A percentile compares a stretch with the other conserved stretches of the same genome.
phyloP scores from a whole-genome alignment of 2,329 filamentous ascomycete species.

The Huntiella omanensis region DNA sequence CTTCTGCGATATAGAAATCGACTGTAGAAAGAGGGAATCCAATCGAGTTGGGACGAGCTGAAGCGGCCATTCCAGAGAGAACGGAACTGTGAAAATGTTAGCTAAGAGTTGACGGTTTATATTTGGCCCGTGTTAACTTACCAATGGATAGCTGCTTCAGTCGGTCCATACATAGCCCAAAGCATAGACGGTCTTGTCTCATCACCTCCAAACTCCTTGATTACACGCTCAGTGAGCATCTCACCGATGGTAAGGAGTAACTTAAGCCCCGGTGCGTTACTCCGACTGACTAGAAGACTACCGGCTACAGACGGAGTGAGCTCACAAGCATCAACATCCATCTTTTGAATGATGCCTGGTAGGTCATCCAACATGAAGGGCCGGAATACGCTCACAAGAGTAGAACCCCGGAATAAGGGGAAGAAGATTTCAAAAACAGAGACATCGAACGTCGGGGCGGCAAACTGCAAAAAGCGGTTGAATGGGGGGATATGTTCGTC shows the following conservation, averaged over 20 bases:
- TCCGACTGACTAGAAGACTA: constrained; percentile 50
- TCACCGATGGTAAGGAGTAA: constrained; percentile 77
- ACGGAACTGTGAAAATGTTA: constrained; percentile 39
- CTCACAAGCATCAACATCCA: constrained; percentile 68
- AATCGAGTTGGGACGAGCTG: constrained; percentile 46
- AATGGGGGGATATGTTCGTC: constrained; percentile 60
- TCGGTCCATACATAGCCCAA: constrained; percentile 89
- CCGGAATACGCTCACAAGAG: constrained; percentile 53
- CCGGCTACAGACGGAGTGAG: constrained; percentile 75
- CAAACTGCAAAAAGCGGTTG: constrained; percentile 72
- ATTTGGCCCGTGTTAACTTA: constrained; percentile 16
- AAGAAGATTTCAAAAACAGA: constrained; percentile 94
- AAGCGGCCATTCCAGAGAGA: constrained; percentile 39
- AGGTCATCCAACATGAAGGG: constrained; percentile 57
- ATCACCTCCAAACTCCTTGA: constrained; percentile 58
- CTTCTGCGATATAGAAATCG: constrained; percentile 50
- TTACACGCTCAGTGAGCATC: constrained; percentile 64
- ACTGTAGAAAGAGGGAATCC: constrained; percentile 66
- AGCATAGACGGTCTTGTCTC: constrained; percentile 40
- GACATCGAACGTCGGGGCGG: constrained; percentile 82
- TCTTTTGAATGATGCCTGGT: constrained; percentile 39
- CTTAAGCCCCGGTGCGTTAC: constrained; percentile 46
- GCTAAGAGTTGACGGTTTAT: not conserved
- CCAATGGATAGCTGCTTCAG: constrained; percentile 80
- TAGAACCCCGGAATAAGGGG: constrained; percentile 53